Evolutionary conservation across 2,329 filamentous ascomycete genomes (phyloP), one percentile per base, ranked within the genome.

Genomic region (Cercospora sesami): DNA sequence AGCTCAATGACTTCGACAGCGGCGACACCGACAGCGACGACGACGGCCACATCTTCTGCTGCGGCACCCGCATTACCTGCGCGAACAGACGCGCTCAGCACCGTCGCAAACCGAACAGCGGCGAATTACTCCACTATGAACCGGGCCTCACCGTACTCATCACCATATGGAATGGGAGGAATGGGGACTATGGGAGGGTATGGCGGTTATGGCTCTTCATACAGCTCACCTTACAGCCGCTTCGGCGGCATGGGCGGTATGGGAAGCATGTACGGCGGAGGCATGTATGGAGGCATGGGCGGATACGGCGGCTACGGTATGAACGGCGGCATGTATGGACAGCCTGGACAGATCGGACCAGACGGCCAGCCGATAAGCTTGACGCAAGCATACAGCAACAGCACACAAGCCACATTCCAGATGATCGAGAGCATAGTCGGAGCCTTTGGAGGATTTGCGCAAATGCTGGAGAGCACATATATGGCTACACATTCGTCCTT

Each of bases 401-500:
- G 91, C 83, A 99, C 96, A 0, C 92, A 95, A 75, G 92, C 94
- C 10, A 99, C 95, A 0, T 99, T 99, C 78, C 95, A 98, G 84
- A 93, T 99, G 86, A 93, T 99, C 62, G 95, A 99, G 82, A 95
- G 94, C 74, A 91, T 99, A 67, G 95, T 99, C 14, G 92, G 93
- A 26, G 94, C 95, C 2, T 99, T 99, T 83, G 94, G 94, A 21
- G 95, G 96, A 0, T 98, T 99, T 78, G 93, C 96, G 12, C 95
- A 99, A 83, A 99, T 99, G 95, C 86, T 99, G 30, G 95, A 99
- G 82, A 98, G 95, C 83, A 98, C 95, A 10, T 99, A 97, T 76
- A 99, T 99, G 96, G 95, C 96, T 31, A 99, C 95, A 0, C 95
- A 99, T 81, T 97, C 94, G 5, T 97, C 93, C 64, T 99, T 99